phyloP scores from a whole-genome alignment of 768 basidiomycete species.

The Daedalea quercina region DNA sequence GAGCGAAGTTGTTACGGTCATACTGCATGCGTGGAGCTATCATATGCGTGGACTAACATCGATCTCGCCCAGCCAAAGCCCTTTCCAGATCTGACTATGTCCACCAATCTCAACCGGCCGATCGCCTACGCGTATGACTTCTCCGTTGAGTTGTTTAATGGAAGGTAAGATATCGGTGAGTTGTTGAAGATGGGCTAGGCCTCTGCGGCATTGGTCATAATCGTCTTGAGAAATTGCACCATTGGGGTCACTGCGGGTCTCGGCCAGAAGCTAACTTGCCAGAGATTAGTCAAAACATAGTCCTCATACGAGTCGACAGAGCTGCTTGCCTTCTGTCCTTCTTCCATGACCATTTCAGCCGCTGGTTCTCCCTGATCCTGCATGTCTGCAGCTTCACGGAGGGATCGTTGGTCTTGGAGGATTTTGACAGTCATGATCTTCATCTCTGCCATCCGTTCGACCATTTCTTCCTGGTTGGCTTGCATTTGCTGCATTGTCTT shows the following conservation, averaged over 20 bases:
- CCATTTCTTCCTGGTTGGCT: not conserved
- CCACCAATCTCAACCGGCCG: constrained; percentile 42
- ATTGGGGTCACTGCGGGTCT: constrained; percentile 1
- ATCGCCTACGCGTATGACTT: constrained; percentile 35
- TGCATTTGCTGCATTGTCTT: not conserved
- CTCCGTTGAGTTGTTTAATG: constrained; percentile 46
- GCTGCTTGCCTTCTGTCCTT: constrained; percentile 39
- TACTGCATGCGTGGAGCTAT: too few species aligned
- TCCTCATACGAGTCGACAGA: constrained; percentile 1
- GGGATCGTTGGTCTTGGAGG: not conserved
- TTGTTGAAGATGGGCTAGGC: constrained; percentile 40
- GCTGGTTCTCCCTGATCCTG: constrained; percentile 14
- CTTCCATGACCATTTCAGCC: constrained; percentile 43
- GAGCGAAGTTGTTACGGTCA: too few species aligned
- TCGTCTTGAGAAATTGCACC: constrained; percentile 18
- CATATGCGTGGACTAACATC: constrained; percentile 26
- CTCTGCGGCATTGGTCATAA: constrained; percentile 23
- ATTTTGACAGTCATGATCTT: constrained; percentile 1
- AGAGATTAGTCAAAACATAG: constrained; percentile 1
- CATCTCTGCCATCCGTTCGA: not conserved
- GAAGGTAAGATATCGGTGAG: constrained; percentile 48
- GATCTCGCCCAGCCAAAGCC: constrained; percentile 49
- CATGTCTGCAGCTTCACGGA: not conserved
- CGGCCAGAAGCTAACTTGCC: not conserved
- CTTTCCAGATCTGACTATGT: constrained; percentile 50